Evolutionary conservation across 2,329 filamentous ascomycete genomes (phyloP).

Genomic region (Talaromyces sp.): DNA sequence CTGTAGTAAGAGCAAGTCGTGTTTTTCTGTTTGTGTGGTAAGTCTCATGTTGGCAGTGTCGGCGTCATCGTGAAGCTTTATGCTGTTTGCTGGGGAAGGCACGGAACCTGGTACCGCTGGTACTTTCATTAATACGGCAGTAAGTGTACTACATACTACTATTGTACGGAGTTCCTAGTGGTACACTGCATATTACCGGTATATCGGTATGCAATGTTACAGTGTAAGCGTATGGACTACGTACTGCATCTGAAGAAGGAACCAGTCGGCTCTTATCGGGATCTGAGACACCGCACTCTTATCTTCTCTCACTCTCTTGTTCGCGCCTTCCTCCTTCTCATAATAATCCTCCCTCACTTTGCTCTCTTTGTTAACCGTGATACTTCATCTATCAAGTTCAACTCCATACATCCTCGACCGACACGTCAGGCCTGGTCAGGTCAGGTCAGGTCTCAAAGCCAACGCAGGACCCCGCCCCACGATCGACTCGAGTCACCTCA

Average conservation of each 20-base stretch:
- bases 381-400: background rate
- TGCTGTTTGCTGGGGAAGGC: background rate
- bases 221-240: background rate
- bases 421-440: background rate
- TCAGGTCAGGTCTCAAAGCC: background rate
- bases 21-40: background rate
- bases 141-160: background rate
- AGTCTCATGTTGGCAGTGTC: background rate
- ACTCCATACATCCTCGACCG: background rate
- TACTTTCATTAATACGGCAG: slow-evolving; percentile 1
- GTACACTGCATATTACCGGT: background rate
- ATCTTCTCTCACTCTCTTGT: background rate
- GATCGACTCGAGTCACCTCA: slow-evolving; percentile 9
- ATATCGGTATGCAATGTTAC: background rate
- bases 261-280: slow-evolving; percentile 12
- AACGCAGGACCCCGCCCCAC: slow-evolving; percentile 2
- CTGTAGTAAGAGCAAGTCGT: no score
- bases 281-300: background rate
- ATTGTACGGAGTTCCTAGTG: no score
- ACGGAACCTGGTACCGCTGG: slow-evolving; percentile 8
- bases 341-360: background rate
- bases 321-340: background rate
- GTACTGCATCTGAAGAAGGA: background rate
- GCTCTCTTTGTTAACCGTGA: background rate
- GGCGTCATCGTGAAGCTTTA: slow-evolving; percentile 4